phyloP scores from a whole-genome alignment of 129 eudicot species.

The Pittosporum tobira region DNA sequence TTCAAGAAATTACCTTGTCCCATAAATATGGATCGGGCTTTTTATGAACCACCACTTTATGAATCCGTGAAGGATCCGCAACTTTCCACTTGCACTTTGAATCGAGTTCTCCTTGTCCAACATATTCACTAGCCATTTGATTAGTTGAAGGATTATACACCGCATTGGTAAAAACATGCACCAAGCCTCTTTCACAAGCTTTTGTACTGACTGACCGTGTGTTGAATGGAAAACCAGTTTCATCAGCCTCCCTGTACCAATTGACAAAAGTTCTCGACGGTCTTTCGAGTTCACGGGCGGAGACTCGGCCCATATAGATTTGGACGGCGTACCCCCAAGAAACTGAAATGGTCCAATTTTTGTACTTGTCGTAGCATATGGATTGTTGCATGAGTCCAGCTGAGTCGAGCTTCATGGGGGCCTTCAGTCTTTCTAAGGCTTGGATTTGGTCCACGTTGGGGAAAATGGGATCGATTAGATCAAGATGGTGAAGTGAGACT shows the following conservation, averaged over 20 bases:
- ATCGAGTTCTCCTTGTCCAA: not conserved
- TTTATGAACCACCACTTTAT: slow-evolving; percentile 26
- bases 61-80: slow-evolving; percentile 17
- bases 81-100: slow-evolving; percentile 18
- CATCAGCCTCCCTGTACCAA: slow-evolving; percentile 30
- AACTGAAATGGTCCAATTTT: slow-evolving; percentile 37
- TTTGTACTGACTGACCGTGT: slow-evolving; percentile 17
- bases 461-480: slow-evolving; percentile 36
- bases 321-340: slow-evolving; percentile 59
- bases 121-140: slow-evolving; percentile 25
- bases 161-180: slow-evolving; percentile 19
- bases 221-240: slow-evolving; percentile 23
- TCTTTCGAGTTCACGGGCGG: slow-evolving; percentile 31
- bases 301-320: slow-evolving; percentile 22
- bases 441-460: slow-evolving; percentile 23
- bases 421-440: slow-evolving; percentile 27
- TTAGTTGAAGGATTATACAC: slow-evolving; percentile 2
- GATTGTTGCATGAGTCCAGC: slow-evolving; percentile 54
- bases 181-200: slow-evolving; percentile 26
- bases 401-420: slow-evolving; percentile 34
- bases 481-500: slow-evolving; percentile 50
- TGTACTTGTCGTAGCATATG: slow-evolving; percentile 34
- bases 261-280: slow-evolving; percentile 33
- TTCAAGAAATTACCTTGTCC: slow-evolving; percentile 31
- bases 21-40: slow-evolving; percentile 31